Evolutionary conservation across 495 filamentous ascomycete genomes (phyloP).

Genomic region (Sabuloglossum arenarium): DNA sequence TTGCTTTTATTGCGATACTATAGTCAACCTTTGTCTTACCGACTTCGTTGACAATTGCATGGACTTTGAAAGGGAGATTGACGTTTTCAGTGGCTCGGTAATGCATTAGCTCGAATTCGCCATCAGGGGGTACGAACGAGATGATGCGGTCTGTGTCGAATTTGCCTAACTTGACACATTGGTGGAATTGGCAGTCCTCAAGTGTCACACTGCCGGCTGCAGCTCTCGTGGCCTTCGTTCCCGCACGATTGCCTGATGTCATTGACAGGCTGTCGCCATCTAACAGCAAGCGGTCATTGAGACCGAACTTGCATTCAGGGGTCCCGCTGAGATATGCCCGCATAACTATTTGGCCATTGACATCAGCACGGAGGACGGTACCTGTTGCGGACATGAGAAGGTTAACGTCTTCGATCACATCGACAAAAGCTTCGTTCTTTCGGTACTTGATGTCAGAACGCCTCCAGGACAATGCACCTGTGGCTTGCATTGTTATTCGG

Average conservation of each 20-base stretch:
- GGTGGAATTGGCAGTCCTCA: conserved; percentile 98
- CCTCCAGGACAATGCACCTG: conserved; percentile 89
- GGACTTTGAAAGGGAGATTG: conserved; percentile 96
- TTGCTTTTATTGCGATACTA: conserved; percentile 90
- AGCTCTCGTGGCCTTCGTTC: conserved; percentile 77
- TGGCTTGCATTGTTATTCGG: conserved; percentile 98
- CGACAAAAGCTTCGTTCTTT: conserved; percentile 98
- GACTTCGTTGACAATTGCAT: conserved; percentile 94
- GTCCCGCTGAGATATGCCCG: conserved; percentile 93
- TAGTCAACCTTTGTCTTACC: conserved; percentile 97
- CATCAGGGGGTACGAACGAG: conserved; percentile 92
- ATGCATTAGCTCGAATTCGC: conserved; percentile 97
- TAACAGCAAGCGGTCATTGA: conserved; percentile 86
- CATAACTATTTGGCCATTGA: conserved; percentile 97
- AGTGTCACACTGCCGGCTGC: conserved; percentile 90
- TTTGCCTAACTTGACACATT: conserved; percentile 93
- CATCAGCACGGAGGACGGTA: conserved; percentile 87
- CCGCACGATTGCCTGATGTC: conserved; percentile 45
- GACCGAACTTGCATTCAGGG: conserved; percentile 97
- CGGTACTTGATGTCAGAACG: conserved; percentile 95
- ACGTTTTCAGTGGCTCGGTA: conserved; percentile 99
- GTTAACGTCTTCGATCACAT: conserved; percentile 99
- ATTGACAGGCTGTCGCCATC: conserved; percentile 51
- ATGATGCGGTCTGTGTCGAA: conserved; percentile 98
- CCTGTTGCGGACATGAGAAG: conserved; percentile 94